Conservation (phyloP, 2,329 filamentous ascomycete genomes). For the Fusarium sp. region DNA sequence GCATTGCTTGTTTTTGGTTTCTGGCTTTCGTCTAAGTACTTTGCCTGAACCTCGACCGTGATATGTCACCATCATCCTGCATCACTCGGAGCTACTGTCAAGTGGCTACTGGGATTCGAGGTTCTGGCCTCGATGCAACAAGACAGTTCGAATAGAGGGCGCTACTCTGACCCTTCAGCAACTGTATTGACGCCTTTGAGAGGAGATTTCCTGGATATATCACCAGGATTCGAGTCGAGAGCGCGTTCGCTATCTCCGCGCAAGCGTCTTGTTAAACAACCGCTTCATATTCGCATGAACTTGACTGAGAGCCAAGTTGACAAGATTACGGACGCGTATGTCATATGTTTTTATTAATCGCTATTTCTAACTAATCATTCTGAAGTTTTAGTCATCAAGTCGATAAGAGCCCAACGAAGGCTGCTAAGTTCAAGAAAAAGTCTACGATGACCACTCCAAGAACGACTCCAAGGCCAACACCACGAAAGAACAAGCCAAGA, state of each 20-base stretch:
- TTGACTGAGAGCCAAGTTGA: conserved; percentile 61
- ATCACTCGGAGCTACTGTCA: not conserved
- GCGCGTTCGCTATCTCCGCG: conserved; percentile 50
- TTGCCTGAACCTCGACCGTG: not conserved
- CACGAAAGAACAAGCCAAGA: conserved; percentile 26
- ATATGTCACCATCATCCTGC: not conserved
- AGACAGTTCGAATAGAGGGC: conserved; percentile 25
- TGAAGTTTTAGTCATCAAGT: conserved; percentile 49
- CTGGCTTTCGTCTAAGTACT: not conserved
- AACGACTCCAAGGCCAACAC: conserved; percentile 34
- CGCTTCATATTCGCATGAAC: conserved; percentile 59
- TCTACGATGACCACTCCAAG: conserved; percentile 29
- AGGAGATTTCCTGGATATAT: conserved; percentile 52
- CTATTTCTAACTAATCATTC: conserved; percentile 2
- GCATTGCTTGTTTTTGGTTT: not conserved
- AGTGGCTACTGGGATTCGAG: conserved; percentile 12
- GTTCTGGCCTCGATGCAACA: conserved; percentile 29
- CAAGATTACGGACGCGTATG: conserved; percentile 58
- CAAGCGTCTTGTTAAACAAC: conserved; percentile 48
- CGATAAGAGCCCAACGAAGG: conserved; percentile 39
- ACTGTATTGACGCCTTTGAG: conserved; percentile 45
- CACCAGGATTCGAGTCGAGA: conserved; percentile 37
- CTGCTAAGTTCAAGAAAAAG: conserved; percentile 27
- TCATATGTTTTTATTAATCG: not conserved
- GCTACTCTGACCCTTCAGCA: conserved; percentile 39